Evolutionary conservation across 2,329 filamentous ascomycete genomes (phyloP).

Genomic region (Hypocrella siamensis): DNA sequence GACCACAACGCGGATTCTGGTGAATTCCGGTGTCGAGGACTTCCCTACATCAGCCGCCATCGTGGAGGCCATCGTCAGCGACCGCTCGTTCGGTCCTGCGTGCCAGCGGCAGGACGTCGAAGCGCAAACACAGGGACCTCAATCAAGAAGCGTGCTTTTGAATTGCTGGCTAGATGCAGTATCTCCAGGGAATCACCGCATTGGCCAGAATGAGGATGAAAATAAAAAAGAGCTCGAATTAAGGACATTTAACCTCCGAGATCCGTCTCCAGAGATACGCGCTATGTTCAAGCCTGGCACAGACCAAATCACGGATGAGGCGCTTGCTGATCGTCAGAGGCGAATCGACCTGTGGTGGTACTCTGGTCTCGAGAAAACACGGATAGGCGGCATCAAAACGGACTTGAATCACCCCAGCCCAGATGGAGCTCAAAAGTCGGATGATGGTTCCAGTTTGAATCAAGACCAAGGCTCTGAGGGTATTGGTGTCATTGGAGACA

Average conservation of each 20-base stretch:
- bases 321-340: constrained; percentile 5
- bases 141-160: not conserved
- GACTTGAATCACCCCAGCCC: not conserved
- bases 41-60: not conserved
- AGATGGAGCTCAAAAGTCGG: not conserved
- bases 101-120: not conserved
- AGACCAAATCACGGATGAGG: constrained; percentile 8
- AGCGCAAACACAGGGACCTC: not conserved
- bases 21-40: constrained; percentile 10
- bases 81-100: not conserved
- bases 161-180: too few relatives aligned
- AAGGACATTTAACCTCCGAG: constrained; percentile 1
- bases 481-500: constrained; percentile 3
- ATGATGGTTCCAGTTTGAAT: too few relatives aligned
- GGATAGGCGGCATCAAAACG: not conserved
- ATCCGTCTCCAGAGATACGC: not conserved
- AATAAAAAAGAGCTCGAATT: not conserved
- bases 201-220: not conserved
- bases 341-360: constrained; percentile 5
- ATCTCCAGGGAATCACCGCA: too few relatives aligned
- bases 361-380: constrained; percentile 2
- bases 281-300: constrained; percentile 7
- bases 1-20: constrained; percentile 9
- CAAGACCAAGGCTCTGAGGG: too few relatives aligned
- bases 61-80: not conserved